Evolutionary conservation across 1,284 basidiomycete genomes (phyloP), one percentile per base, ranked within the genome.

Genomic region (Apiotrichum sp.): DNA sequence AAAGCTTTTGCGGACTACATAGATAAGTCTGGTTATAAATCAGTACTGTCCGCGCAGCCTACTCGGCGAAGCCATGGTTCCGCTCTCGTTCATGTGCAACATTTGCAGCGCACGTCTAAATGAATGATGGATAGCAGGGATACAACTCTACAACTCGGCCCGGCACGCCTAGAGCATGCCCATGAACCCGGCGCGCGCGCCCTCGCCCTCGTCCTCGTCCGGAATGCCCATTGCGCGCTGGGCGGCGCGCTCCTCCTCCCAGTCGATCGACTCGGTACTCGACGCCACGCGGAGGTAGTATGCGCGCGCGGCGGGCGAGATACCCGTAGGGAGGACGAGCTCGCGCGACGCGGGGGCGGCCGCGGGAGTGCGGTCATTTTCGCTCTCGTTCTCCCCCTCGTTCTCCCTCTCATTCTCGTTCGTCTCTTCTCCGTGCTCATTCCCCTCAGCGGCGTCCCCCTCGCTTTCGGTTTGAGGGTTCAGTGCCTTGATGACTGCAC

Each of bases 201-300:
- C 47, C 4, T 38, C 52, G 14, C 62, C 64, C 42, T 64, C 64
- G 31, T 70, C 67, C 36, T 69, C 64, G 39, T 71, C 65, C 3
- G 57, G 63, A 16, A 68, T 53, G n/a, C 68, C 69, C 62, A 72
- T 62, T 4, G 66, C 69, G 47, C 66, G 52, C 63, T 72, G 69
- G 13, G 70, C 69, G 41, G 69, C 72, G 33, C 72, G 52, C 63
- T 74, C 73, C 57, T 74, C 73, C 40, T 75, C 73, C 73, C 73
- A 75, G 60, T 75, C 73, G 33, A 75, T 73, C 33, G 66, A 64
- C 54, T 73, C 71, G 1, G 66, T 62, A 5, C 65, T 50, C 7
- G 50, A 56, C 33, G 67, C 56, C 3, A 73, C 68, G 13, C 71
- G 52, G 4, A 57, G 47, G 50, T 71, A 75, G 52, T 75, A 75